Evolutionary conservation across 2,329 filamentous ascomycete species (phyloP).

Genomic region (Tolypocladium capitatum): DNA sequence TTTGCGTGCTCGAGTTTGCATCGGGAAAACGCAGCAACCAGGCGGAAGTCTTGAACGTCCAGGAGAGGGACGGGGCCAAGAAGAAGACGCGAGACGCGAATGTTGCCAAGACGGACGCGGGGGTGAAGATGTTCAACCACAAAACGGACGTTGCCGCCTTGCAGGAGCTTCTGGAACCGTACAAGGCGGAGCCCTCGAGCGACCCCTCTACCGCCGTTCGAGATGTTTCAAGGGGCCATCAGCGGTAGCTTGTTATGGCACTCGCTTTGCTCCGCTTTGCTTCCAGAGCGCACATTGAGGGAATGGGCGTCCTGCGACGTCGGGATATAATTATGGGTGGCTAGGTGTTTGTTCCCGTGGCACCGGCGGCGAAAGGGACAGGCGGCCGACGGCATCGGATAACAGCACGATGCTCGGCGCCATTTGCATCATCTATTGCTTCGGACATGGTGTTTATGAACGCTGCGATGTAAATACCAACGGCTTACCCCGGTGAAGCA

Average conservation of each 20-base stretch:
- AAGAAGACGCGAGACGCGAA: neutral
- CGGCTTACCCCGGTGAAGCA: neutral
- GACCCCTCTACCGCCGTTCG: neutral
- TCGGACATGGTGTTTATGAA: neutral
- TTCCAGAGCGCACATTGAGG: neutral
- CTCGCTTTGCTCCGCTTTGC: neutral
- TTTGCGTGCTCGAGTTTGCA: slow-evolving; percentile 20
- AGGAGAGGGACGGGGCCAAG: slow-evolving; percentile 1
- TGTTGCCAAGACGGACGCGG: neutral
- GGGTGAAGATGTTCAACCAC: slow-evolving; percentile 9
- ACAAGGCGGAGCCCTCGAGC: neutral
- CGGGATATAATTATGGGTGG: neutral
- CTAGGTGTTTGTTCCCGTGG: neutral
- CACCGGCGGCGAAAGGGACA: neutral
- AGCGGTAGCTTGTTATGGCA: neutral
- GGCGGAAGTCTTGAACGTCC: slow-evolving; percentile 9
- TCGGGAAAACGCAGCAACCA: slow-evolving; percentile 4
- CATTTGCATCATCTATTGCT: neutral
- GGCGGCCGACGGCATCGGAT: neutral
- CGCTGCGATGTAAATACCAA: neutral
- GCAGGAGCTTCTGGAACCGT: slow-evolving; percentile 4
- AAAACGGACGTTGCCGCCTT: slow-evolving; percentile 7
- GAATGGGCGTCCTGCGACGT: neutral
- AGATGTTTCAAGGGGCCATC: neutral
- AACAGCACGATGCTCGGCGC: slow-evolving; percentile 1